Percentiles rank a stretch among this genome's conserved stretches.
Conservation (phyloP, 176 grass and related monocot genomes). For the Triticum timopheevii region DNA sequence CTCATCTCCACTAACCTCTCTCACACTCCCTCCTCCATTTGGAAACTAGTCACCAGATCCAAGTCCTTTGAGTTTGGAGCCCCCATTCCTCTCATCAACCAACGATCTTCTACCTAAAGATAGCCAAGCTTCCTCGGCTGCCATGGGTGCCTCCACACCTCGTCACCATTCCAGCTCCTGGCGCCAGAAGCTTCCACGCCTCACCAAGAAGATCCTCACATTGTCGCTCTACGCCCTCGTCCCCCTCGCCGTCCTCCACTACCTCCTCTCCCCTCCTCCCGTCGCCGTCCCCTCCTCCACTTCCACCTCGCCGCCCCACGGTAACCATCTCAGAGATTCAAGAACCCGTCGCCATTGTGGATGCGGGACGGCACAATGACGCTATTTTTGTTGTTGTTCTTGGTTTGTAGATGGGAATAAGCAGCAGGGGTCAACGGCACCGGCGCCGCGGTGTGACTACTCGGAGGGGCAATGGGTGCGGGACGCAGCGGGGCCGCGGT, state of each 20-base stretch:
- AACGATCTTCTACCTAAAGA: constrained; percentile 4
- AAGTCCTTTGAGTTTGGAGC: not conserved
- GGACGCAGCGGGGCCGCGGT: constrained; percentile 29
- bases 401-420: not conserved
- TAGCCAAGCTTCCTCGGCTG: not conserved
- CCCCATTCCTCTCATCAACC: not conserved
- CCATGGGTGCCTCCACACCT: constrained; percentile 13
- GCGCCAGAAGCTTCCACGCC: not conserved
- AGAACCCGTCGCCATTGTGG: not conserved
- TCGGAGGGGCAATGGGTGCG: constrained; percentile 55
- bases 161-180: constrained; percentile 15
- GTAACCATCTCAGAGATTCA: not conserved
- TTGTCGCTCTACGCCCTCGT: not conserved
- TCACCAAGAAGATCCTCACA: not conserved
- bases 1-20: not conserved
- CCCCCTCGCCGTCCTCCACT: not conserved
- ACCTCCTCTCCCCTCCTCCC: constrained; percentile 4
- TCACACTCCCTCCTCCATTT: not conserved
- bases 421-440: not conserved
- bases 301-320: not conserved
- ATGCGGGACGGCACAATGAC: not conserved
- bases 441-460: constrained; percentile 40
- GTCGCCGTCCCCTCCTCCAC: not conserved
- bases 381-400: not conserved
- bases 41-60: not conserved